Evolutionary conservation across 139 green algal genomes (phyloP).

Genomic region (Yamagishiella unicocca): DNA sequence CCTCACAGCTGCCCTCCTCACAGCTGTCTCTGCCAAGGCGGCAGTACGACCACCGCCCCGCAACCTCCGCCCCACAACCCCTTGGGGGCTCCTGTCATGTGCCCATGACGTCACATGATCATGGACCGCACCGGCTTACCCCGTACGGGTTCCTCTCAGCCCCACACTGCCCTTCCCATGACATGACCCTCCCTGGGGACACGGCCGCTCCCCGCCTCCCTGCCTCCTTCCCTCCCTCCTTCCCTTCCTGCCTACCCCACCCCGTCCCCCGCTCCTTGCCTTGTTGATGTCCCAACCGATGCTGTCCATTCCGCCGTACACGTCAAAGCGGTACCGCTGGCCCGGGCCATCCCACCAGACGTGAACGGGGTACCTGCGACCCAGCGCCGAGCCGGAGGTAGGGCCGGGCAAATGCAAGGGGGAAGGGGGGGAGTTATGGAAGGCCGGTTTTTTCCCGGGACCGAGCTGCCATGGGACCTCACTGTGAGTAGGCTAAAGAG

Average conservation of each 20-base stretch:
- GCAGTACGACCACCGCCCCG: too few relatives aligned
- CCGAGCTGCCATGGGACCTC: not conserved
- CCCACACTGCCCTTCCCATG: not conserved
- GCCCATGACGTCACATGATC: too few relatives aligned
- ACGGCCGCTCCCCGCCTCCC: too few relatives aligned
- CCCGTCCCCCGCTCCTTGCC: not conserved
- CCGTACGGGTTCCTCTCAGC: not conserved
- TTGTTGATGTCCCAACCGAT: constrained; percentile 11
- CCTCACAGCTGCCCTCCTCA: too few relatives aligned
- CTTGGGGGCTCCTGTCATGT: too few relatives aligned
- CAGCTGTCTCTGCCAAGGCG: too few relatives aligned
- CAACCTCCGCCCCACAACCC: too few relatives aligned
- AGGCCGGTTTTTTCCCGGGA: not conserved
- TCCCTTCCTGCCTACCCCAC: too few relatives aligned
- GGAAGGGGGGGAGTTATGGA: not conserved
- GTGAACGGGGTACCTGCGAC: constrained; percentile 51
- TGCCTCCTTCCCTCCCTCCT: too few relatives aligned
- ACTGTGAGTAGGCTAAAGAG: not conserved
- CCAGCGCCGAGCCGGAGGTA: too few relatives aligned
- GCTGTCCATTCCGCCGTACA: constrained; percentile 56
- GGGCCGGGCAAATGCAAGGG: not conserved
- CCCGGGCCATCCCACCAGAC: constrained; percentile 45
- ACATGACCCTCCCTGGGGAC: too few relatives aligned
- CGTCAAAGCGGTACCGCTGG: constrained; percentile 38
- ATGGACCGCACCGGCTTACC: too few relatives aligned